Base-by-base conservation (phyloP, 176 grass and related monocot species). In the Chloris gayana region DNA sequence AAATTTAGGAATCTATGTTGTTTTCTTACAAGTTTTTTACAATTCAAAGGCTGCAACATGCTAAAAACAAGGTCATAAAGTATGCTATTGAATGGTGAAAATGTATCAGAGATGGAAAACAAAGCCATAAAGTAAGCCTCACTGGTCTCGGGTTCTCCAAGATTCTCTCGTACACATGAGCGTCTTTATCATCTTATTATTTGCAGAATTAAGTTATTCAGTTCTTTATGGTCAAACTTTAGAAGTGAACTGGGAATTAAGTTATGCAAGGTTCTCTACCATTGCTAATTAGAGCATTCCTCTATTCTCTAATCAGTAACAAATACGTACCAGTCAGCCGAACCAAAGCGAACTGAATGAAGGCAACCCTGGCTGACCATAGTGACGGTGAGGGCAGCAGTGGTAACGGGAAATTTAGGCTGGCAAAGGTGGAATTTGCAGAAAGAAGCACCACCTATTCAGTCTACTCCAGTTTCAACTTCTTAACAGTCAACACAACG, bases 1-100 rank as follows among this genome's bases (percentile, higher is more conserved):
- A 67, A 57, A 67, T 14, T 81, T 34, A 73, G 27, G n/a, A n/a
- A n/a, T n/a, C n/a, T n/a, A n/a, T n/a, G 5, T 25, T 7, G 14
- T 13, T 78, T 85, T 70, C 9, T 59, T 77, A 49, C 8, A 33
- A 4, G 21, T 33, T 88, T 41, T 17, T 7, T 8, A 61, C 50
- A 69, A 22, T 83, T 25, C 11, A 64, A 59, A 47, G 11, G 39
- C 7, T 37, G 21, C 35, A 32, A 59, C 21, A 35, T 57, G 22
- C 22, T 77, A 9, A 54, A 82, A 17, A 73, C 45, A 53, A 17
- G 14, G 21, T 19, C 39, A 54, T n/a, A 57, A 86, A 45, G 19
- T 45, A 45, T 5, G 7, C 7, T 7, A 10, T n/a, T 9, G 18
- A 77, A 54, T 46, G 31, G 22, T 49, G 30, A 51, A 27, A 6